A percentile compares a stretch with the other conserved stretches of the same genome.
Conservation (phyloP, 1,284 basidiomycete genomes). For the Cutaneotrichosporon curvatum region DNA sequence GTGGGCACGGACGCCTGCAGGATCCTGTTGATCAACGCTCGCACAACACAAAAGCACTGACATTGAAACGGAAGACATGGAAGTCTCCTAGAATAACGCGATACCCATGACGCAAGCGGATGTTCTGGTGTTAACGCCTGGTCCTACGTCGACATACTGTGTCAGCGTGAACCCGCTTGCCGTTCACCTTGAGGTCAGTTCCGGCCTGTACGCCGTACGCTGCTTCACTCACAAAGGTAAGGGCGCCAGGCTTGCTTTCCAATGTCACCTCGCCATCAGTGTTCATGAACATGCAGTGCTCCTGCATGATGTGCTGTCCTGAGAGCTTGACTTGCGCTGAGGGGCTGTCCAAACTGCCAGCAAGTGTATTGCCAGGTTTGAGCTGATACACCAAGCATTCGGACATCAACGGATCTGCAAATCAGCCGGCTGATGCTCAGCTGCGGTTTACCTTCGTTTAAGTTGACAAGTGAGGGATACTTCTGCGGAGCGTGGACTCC, state of each 20-base stretch:
- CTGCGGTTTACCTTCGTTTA: constrained; percentile 69
- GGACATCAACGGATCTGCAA: constrained; percentile 47
- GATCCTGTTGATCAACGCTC: constrained; percentile 41
- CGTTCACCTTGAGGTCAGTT: constrained; percentile 66
- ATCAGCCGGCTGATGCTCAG: constrained; percentile 7
- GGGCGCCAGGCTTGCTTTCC: constrained; percentile 66
- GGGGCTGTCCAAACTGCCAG: constrained; percentile 72
- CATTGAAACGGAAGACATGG: constrained; percentile 96
- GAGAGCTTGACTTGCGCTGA: constrained; percentile 87
- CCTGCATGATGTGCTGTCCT: constrained; percentile 81
- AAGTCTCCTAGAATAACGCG: constrained; percentile 95
- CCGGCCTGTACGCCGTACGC: no score
- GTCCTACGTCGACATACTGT: constrained; percentile 55
- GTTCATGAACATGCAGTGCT: constrained; percentile 89
- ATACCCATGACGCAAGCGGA: constrained; percentile 64
- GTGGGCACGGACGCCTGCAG: constrained; percentile 84
- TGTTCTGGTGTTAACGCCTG: constrained; percentile 12
- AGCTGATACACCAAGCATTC: constrained; percentile 88
- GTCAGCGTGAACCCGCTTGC: constrained; percentile 69
- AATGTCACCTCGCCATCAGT: constrained; percentile 76
- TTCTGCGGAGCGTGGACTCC: constrained; percentile 96
- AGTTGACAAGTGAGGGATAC: constrained; percentile 92
- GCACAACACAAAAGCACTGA: constrained; percentile 34
- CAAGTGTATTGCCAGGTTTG: constrained; percentile 76
- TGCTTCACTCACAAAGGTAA: constrained; percentile 54